Percentiles rank a stretch among this genome's conserved stretches.
Conservation (phyloP, 2,329 filamentous ascomycete species). For the Pestalotiopsis sp. region DNA sequence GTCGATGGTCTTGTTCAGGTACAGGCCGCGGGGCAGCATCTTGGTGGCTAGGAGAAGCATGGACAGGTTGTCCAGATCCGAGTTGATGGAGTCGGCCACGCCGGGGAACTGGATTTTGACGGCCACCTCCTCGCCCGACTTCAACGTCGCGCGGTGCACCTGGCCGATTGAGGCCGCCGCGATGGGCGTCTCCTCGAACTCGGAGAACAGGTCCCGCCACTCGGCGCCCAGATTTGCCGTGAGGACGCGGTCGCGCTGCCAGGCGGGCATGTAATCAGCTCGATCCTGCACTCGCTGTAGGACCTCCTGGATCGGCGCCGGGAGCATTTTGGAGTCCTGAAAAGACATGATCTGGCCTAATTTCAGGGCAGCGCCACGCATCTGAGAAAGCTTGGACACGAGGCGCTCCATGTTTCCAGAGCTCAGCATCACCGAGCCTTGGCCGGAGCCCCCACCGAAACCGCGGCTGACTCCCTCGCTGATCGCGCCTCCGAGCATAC, state of each 20-base stretch:
- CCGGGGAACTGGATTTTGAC: conserved; percentile 98
- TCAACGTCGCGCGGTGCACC: conserved; percentile 84
- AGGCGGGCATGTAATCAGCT: conserved; percentile 97
- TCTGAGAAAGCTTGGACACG: conserved; percentile 89
- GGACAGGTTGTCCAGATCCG: conserved; percentile 90
- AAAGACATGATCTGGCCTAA: conserved; percentile 98
- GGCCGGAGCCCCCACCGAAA: conserved; percentile 66
- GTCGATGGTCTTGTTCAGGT: conserved; percentile 94
- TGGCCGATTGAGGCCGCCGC: conserved; percentile 97
- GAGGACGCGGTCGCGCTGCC: conserved; percentile 86
- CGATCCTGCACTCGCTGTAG: conserved; percentile 93
- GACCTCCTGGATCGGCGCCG: conserved; percentile 82
- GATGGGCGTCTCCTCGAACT: conserved; percentile 89
- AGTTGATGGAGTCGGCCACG: conserved; percentile 93
- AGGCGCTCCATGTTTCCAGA: conserved; percentile 90
- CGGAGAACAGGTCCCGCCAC: conserved; percentile 82
- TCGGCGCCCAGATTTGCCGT: conserved; percentile 75
- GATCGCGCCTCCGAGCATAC: conserved; percentile 92
- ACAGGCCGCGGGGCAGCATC: conserved; percentile 87
- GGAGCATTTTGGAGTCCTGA: conserved; percentile 95
- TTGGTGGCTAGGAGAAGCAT: conserved; percentile 89
- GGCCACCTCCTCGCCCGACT: conserved; percentile 76
- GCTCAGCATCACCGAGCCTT: conserved; percentile 85
- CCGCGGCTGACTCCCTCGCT: conserved; percentile 82
- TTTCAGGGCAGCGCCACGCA: conserved; percentile 97